Evolutionary conservation across 2,329 filamentous ascomycete genomes (phyloP).

Genomic region (Aspergillus sojae): DNA sequence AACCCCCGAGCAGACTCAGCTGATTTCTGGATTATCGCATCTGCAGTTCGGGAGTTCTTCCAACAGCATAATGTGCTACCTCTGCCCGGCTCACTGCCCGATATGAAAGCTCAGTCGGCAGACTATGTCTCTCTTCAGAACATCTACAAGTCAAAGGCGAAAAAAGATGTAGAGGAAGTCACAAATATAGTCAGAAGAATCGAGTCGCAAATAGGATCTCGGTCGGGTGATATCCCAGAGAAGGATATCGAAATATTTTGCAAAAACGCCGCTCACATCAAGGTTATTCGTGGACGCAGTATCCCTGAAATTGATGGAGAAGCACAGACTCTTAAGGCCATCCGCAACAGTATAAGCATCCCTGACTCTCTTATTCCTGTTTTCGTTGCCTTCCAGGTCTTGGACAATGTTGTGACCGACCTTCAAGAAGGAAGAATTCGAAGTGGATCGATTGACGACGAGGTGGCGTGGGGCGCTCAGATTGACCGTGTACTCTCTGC

Average conservation of each 20-base stretch:
- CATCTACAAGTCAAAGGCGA: constrained; percentile 88
- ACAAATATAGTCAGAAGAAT: constrained; percentile 62
- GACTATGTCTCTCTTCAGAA: constrained; percentile 91
- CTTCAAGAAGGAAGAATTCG: constrained; percentile 49
- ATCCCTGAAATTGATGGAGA: constrained; percentile 54
- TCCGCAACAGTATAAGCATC: constrained; percentile 44
- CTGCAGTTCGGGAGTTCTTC: constrained; percentile 78
- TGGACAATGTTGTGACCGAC: constrained; percentile 52
- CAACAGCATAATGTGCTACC: constrained; percentile 73
- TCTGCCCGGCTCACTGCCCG: constrained; percentile 82
- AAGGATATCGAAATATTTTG: constrained; percentile 88
- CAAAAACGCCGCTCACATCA: constrained; percentile 92
- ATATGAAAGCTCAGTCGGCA: constrained; percentile 94
- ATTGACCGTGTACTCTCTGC: constrained; percentile 31
- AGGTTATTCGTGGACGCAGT: constrained; percentile 71
- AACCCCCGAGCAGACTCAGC: constrained; percentile 52
- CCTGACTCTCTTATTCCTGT: constrained; percentile 65
- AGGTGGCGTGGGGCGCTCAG: constrained; percentile 34
- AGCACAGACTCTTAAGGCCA: constrained; percentile 46
- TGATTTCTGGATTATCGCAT: constrained; percentile 86
- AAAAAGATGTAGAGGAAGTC: constrained; percentile 76
- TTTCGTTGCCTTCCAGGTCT: constrained; percentile 65
- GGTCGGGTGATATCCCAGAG: constrained; percentile 56
- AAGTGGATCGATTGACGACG: constrained; percentile 34
- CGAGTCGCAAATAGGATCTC: constrained; percentile 54